A percentile compares a stretch with the other conserved stretches of the same genome.
phyloP scores from a whole-genome alignment of 2,329 filamentous ascomycete species.

The Aspergillus ruber region DNA sequence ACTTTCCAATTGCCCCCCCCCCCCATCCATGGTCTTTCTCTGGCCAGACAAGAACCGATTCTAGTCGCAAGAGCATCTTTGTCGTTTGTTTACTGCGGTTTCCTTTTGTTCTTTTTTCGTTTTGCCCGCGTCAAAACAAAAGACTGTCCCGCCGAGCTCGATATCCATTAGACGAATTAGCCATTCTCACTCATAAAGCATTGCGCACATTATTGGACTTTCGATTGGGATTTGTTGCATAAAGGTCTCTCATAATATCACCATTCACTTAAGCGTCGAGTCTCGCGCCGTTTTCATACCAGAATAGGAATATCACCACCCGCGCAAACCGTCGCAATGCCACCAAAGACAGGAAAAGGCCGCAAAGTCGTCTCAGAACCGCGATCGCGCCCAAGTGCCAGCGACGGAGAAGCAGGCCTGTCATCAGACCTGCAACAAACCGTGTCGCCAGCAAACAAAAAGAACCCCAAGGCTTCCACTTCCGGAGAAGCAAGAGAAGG shows the following conservation, averaged over 20 bases:
- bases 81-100: background rate
- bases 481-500: conserved; percentile 9
- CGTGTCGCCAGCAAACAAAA: conserved; percentile 3
- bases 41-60: too few relatives aligned
- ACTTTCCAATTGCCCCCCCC: background rate
- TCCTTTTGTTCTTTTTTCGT: background rate
- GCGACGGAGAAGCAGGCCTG: conserved; percentile 6
- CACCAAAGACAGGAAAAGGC: conserved; percentile 21
- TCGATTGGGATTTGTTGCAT: background rate
- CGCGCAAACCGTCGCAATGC: conserved; percentile 15
- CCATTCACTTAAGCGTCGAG: background rate
- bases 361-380: conserved; percentile 8
- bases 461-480: conserved; percentile 15
- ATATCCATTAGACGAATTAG: background rate
- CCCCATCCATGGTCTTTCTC: background rate
- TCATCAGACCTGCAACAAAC: conserved; percentile 8
- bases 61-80: background rate
- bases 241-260: background rate
- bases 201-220: background rate
- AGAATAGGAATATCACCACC: background rate
- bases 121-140: background rate
- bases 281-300: background rate
- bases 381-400: conserved; percentile 2
- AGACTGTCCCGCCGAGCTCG: background rate
- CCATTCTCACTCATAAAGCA: background rate